Evolutionary conservation across 2,329 filamentous ascomycete species (phyloP), one percentile per base, ranked within the genome.

Genomic region (Verticillium nonalfalfae): DNA sequence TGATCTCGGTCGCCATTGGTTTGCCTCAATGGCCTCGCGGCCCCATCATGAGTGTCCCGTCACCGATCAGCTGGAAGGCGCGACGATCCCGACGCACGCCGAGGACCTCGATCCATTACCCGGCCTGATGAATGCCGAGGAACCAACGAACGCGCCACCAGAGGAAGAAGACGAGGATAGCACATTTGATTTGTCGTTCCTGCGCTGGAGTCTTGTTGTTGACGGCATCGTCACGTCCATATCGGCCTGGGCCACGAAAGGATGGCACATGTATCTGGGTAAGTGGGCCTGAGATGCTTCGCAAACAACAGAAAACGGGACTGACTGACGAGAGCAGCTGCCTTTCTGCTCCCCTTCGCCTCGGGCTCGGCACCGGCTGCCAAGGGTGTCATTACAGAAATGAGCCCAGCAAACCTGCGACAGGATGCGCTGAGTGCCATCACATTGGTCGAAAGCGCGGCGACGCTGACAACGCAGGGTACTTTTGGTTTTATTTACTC

Each of bases 311-410:
- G 26, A 31, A 31, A 31, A 31, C 26, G 5, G 26, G 26, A 31
- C 4, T 31, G 4, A 34, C 57, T 59, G 0, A 59, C 3, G 0
- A 4, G 35, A n/a, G 0, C 62, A 81, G 83, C 88, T 1, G 86
- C 86, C 0, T 81, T 84, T 33, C 69, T 90, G 1, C 77, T 91
- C 0, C 89, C 89, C 0, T 84, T 91, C 35, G 87, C 86, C 0
- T 88, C 88, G 0, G 89, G 89, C 0, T 88, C 88, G 0, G 88
- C 87, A 0, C 82, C 87, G 0, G 86, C 88, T 0, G 86, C 87
- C 1, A 91, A 91, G 66, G 89, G 88, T 0, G 86, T 88, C n/a
- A 90, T 91, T 62, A 82, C 89, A 0, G 84, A 89, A 61, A 88
- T 91, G 86, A 87, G 87, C 55, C 76, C 86, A 0, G 78, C 84